Conservation (phyloP, 441 rosid species). For the Gossypium davidsonii region DNA sequence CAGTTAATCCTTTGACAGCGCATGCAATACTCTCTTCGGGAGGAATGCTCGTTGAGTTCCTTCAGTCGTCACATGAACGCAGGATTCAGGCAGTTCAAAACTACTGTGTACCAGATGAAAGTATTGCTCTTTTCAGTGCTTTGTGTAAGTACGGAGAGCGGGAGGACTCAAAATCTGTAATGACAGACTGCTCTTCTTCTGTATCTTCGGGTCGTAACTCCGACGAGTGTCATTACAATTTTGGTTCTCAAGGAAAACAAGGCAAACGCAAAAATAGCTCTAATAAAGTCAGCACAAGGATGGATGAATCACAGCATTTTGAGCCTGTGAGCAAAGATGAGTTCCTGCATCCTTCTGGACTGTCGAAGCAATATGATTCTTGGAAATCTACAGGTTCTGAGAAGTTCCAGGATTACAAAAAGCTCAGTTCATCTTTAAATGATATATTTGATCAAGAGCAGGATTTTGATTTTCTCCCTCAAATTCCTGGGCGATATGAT, state of each 20-base stretch:
- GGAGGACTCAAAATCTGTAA: slow-evolving; percentile 85
- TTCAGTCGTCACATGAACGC: slow-evolving; percentile 54
- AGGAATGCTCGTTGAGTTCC: slow-evolving; percentile 53
- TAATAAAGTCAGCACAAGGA: slow-evolving; percentile 25
- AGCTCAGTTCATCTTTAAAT: slow-evolving; percentile 32
- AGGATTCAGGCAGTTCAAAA: slow-evolving; percentile 50
- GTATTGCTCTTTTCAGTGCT: slow-evolving; percentile 60
- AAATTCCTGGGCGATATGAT: slow-evolving; percentile 18
- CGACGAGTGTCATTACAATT: slow-evolving; percentile 37
- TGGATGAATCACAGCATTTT: slow-evolving; percentile 38
- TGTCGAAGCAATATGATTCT: slow-evolving; percentile 28
- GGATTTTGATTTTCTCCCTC: slow-evolving; percentile 28
- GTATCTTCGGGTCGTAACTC: slow-evolving; percentile 79
- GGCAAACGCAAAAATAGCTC: slow-evolving; percentile 27
- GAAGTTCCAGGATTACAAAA: slow-evolving; percentile 27
- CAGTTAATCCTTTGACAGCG: slow-evolving; percentile 82
- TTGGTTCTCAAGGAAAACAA: slow-evolving; percentile 42
- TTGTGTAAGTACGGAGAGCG: slow-evolving; percentile 75
- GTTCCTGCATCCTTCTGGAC: slow-evolving; percentile 33
- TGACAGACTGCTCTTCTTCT: slow-evolving; percentile 92
- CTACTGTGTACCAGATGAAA: slow-evolving; percentile 69
- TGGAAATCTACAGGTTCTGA: slow-evolving; percentile 40
- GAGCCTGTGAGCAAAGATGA: slow-evolving; percentile 32
- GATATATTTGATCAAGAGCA: slow-evolving; percentile 33
- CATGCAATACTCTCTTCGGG: slow-evolving; percentile 71